Evolutionary conservation across 192 early-diverging fungal species (phyloP), one percentile per base, ranked within the genome.

Genomic region (Backusella tarrabulga): DNA sequence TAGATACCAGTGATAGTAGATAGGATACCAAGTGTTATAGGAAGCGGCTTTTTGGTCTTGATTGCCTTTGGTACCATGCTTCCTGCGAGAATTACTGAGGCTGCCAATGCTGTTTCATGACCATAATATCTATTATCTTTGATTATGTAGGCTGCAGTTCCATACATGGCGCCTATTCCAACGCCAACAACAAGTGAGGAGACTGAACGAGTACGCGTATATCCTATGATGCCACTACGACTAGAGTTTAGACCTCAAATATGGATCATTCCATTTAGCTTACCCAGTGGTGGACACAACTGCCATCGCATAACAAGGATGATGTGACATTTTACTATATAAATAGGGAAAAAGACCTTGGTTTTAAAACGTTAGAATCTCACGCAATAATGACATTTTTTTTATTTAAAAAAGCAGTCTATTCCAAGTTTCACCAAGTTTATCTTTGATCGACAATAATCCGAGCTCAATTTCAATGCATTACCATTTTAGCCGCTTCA

Each of bases 121-220:
- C 83, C 83, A 76, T 83, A 83, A 14, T 76, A 34, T 50, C 70
- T 76, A 40, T 83, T 78, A 8, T 78, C 50, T 68, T 81, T 70
- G 2, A 83, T 72, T 14, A 74, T 60, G 46, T 81, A 81, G 6
- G 60, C 81, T 29, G 81, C 75, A 14, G 70, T 68, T 26, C 79
- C 79, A 35, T 80, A 83, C 1, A 77, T 38, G 0, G 72, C 36
- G n/a, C 71, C 78, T 26, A 83, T 63, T 3, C 81, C 81, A 38
- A 83, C 4, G 6, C 81, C 81, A 35, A 71, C 81, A 38, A 77
- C 46, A 41, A 83, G 70, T 5, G 81, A 83, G 2, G 79, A 79
- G 12, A 73, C 41, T 14, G 81, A 83, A n/a, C 79, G 75, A 19
- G 71, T 70, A 17, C 42, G 42, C 17, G 79, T n/a, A 68, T 73